phyloP scores from a whole-genome alignment of 306 rosid genomes.

The Canavalia ensiformis region DNA sequence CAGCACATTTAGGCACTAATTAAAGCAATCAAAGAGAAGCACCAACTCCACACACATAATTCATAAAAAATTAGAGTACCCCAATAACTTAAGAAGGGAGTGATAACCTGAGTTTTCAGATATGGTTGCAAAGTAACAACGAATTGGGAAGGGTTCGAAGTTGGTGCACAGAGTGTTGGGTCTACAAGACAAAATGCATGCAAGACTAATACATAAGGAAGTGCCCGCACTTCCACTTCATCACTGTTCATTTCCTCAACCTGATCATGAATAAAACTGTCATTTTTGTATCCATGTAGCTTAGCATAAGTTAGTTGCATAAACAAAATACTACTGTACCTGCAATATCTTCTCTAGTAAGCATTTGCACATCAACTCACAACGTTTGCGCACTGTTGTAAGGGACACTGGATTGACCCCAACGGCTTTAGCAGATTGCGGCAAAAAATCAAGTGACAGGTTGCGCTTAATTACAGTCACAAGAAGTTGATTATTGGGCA shows the following conservation, averaged over 20 bases:
- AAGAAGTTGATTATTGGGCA: constrained; percentile 90
- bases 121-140: constrained; percentile 98
- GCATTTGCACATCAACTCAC: constrained; percentile 98
- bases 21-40: constrained; percentile 20
- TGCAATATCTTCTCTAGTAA: constrained; percentile 92
- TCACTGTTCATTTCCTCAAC: constrained; percentile 80
- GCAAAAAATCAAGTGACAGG: constrained; percentile 96
- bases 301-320: constrained; percentile 11
- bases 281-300: constrained; percentile 38
- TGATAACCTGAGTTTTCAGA: constrained; percentile 87
- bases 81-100: constrained; percentile 34
- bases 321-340: constrained; percentile 59
- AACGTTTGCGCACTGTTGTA: constrained; percentile 88
- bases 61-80: constrained; percentile 8
- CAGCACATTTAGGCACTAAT: constrained; percentile 9
- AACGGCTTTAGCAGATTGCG: constrained; percentile 88
- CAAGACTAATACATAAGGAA: constrained; percentile 88
- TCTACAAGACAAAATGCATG: constrained; percentile 97
- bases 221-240: constrained; percentile 78
- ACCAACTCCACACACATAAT: neutral
- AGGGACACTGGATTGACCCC: constrained; percentile 87
- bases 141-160: constrained; percentile 93
- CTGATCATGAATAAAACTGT: constrained; percentile 57
- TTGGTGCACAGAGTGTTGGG: constrained; percentile 90
- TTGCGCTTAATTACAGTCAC: constrained; percentile 89